Base-by-base conservation (phyloP, 148 eudicot species). In the Mesembryanthemum crystallinum region DNA sequence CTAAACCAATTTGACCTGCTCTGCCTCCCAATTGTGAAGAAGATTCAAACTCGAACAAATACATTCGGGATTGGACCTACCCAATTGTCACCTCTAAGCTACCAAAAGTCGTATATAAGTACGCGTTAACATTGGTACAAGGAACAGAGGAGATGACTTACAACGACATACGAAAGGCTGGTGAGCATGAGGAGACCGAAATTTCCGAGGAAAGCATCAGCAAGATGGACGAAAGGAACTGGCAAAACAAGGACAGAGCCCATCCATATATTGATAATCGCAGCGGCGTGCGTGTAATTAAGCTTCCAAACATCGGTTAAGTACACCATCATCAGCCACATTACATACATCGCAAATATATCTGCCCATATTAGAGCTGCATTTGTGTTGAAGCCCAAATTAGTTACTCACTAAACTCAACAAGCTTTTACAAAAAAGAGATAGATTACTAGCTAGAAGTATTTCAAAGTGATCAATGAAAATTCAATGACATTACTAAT, bases 291-390 rank as follows among this genome's bases (percentile, higher is more conserved):
- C 0, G 83, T 80, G 30, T 73, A 76, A 64, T 80, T 69, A 21
- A 90, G 75, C 75, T 81, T 76, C 93, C 93, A 89, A 5, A 86
- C 89, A 66, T 86, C 70, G 20, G 87, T 88, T 43, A 90, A 80
- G 82, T 86, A 87, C 8, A 74, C 55, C 77, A 84, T 76, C 86
- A 84, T 84, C 79, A 84, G 64, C 85, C 86, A 90, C 74, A 83
- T 37, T 2, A 80, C 77, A 66, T 82, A 87, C 1, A 21, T 51
- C 2, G 89, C 84, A 51, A 89, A 75, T 8, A 87, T 0, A 76
- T 89, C 87, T 24, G 85, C 89, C 87, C 89, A 85, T 47, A 82
- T 55, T 67, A 87, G 63, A 29, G 64, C 93, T 89, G 90, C 70
- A 86, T 20, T 72, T 21, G n/a, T n/a, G n/a, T n/a, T n/a, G n/a